These are phyloP conservation scores for Rhododendron griersonianum DNA, from an alignment of 148 eudicot genomes.

Conservation along the genomic window DNA sequence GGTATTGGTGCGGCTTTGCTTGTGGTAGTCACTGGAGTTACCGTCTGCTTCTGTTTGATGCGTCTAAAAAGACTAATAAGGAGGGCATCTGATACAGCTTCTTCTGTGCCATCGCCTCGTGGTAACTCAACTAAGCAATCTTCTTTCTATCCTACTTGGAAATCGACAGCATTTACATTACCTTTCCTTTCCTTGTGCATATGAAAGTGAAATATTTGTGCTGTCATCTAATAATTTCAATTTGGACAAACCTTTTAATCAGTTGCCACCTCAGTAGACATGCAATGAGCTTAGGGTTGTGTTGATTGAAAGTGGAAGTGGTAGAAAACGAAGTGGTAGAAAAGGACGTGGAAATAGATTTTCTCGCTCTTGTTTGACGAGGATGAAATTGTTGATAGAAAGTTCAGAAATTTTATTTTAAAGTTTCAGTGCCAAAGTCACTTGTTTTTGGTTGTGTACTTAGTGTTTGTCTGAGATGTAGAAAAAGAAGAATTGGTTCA, in stretches of 20 bases:
- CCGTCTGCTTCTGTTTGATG: slow-evolving; percentile 16
- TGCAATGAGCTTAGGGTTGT: not conserved
- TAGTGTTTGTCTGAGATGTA: not conserved
- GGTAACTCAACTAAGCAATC: slow-evolving; percentile 3
- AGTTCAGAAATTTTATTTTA: not conserved
- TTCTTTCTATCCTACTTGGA: not conserved
- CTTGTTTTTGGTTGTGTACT: not conserved
- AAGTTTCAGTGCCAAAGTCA: not conserved
- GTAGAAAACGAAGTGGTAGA: not conserved
- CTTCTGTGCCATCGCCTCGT: slow-evolving; percentile 12
- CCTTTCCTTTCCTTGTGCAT: not conserved
- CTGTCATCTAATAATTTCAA: not conserved
- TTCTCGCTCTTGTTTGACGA: not conserved
- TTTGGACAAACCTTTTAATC: not conserved
- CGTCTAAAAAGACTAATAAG: slow-evolving; percentile 18
- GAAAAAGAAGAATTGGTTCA: not conserved
- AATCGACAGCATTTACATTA: not conserved
- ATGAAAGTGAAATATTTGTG: not conserved
- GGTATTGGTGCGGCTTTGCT: slow-evolving; percentile 16
- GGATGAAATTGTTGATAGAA: not conserved
- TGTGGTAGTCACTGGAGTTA: slow-evolving; percentile 11
- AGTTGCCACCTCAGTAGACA: not conserved
- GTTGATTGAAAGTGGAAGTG: not conserved
- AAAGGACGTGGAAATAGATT: not conserved
- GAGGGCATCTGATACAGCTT: slow-evolving; percentile 16